Base-by-base conservation (phyloP, 306 rosid species). In the Hippophae rhamnoides region DNA sequence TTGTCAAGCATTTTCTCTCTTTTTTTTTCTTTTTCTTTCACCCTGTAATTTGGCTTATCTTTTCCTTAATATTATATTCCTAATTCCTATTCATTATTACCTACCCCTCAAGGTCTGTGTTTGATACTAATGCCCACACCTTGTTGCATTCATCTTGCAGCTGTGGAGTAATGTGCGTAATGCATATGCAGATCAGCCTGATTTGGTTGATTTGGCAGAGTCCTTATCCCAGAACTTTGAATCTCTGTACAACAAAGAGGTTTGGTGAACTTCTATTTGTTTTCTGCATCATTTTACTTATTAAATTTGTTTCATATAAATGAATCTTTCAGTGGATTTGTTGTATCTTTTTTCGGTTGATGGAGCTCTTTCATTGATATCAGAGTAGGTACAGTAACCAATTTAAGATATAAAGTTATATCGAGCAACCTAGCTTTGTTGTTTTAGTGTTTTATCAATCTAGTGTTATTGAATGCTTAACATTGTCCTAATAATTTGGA, bases 161-260 rank as follows among this genome's bases (percentile, higher is more conserved):
- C 76, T 93, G 41, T 93, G 99, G 99, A 84, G 77, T 69, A 84
- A 69, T 81, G 76, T 93, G 56, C 89, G 70, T 57, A 78, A 72
- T 82, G 99, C 94, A 61, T 93, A 76, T 74, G 86, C 80, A 13
- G 99, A 93, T 74, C 90, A 93, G 77, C 74, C 89, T 74, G 99
- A 88, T 65, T 80, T 84, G 73, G 80, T 82, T 62, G 99, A 86
- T 64, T 72, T 93, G 79, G 95, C 90, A 54, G 99, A 88, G 40
- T 77, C 82, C 3, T 72, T 93, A 52, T 84, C 97, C 14, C 71
- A 74, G 69, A 86, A 79, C 47, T 93, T 93, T 62, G 90, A 93
- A 69, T 61, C 78, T 23, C 57, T 88, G 65, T 93, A 84, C 67
- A 78, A 84, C 40, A 73, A 72, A 41, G 88, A 93, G 99, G 99